Evolutionary conservation across 1,284 basidiomycete species (phyloP), one percentile per base, ranked within the genome.

Genomic region (Rhodotorula mucilaginosa): DNA sequence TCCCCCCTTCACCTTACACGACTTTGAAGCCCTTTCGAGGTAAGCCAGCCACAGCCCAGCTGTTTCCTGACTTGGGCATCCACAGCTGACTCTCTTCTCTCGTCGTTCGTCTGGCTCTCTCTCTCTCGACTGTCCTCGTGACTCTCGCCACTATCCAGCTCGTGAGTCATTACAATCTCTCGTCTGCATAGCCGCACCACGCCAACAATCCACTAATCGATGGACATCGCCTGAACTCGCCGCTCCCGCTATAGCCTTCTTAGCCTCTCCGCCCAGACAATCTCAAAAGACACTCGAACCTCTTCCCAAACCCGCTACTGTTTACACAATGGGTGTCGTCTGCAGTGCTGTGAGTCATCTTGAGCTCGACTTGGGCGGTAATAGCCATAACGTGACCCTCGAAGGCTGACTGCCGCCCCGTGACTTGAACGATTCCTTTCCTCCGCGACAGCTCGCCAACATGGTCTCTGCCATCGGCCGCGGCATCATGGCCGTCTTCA

Each of bases 391-490:
- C 39, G 39, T 10, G 39, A 12, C 39, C 10, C 39, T 44, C 39
- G 16, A 39, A 23, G 21, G 21, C 65, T 61, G 65, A 54, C 31
- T 13, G 34, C 44, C 16, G 12, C 31, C 0, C 8, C 46, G 12
- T n/a, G 6, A 7, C 49, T 13, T 18, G 19, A 23, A 16, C 19
- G 26, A 5, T 29, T 5, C 6, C 51, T 39, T 44, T 26, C 34
- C 31, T 46, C 31, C 16, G 8, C 39, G 39, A 47, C 49, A 67
- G 65, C 61, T 67, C 39, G 66, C 66, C 56, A 46, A 21, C 57
- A n/a, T 68, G 49, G 63, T 68, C 19, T 3, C 56, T 57, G 66
- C 61, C 21, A 68, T 68, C 19, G 66, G 60, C 31, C 46, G 61
- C 39, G 66, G 48, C 5, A 49, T 68, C 61, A 63, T 62, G 60